Evolutionary conservation across 345 rosid species (phyloP), one percentile per base, ranked within the genome.

Genomic region (Luvunga scandens): DNA sequence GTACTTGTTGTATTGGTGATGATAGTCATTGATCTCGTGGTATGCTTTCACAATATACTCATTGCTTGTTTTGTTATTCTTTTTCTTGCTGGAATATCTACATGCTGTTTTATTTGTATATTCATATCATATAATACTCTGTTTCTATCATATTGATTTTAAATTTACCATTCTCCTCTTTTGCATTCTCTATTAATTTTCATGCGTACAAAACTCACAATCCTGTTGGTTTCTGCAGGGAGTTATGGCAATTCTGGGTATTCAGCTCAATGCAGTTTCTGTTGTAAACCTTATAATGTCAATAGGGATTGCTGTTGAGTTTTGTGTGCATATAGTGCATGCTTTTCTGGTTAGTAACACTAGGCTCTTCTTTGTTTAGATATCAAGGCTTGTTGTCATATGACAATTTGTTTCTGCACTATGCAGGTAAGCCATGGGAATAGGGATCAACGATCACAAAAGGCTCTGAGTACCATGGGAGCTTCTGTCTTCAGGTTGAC

Each of bases 211-310:
- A 53, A 67, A 63, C 33, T 79, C 28, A 70, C n/a, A 59, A 39
- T 19, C 55, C 53, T 25, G 28, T 30, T 68, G 39, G 38, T 36
- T 81, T 82, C 75, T 75, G 76, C 92, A 95, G 99, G 99, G 99
- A 62, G 85, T 93, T 57, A 93, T 95, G 99, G 97, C 93, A 61
- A 80, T 93, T 87, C 84, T 93, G 78, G 86, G 87, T 63, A 95
- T 95, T 84, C 99, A 95, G 86, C 88, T 95, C 75, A 95, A 95
- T 83, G 99, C 99, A 36, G 92, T 95, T 79, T 95, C 99, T 71
- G 96, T 92, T 42, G 98, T 95, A 74, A 95, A 95, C 86, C 90
- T 95, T 65, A 84, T 95, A 45, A 95, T 95, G 99, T 88, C 99
- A 22, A 90, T 95, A 48, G 99, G 99, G 83, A 95, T 95, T 80